Evolutionary conservation across 176 grass and related monocot species (phyloP), one percentile per base, ranked within the genome.

Genomic region (Puccinellia tenuiflora): DNA sequence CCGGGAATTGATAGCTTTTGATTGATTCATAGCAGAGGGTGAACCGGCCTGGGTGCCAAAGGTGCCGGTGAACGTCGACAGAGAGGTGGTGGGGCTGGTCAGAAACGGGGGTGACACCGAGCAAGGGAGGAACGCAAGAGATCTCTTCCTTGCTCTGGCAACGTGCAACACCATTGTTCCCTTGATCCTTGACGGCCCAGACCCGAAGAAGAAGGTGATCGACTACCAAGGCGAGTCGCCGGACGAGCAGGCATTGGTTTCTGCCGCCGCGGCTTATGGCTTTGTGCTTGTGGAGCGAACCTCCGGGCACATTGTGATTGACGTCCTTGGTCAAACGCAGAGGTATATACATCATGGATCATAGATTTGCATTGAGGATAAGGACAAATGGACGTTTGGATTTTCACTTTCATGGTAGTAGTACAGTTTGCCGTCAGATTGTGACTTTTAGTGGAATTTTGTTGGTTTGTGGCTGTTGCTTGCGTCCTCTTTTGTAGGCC

Each of bases 211-310:
- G 82, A 94, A 84, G 73, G 83, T 88, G 56, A 87, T 97, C 47
- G 70, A 91, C 73, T 97, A 97, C 90, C 95, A 97, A 76, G 95
- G 95, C 24, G 95, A 97, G 73, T 97, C 95, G 6, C 95, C 95
- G 11, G 95, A 97, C 69, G 95, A 97, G 83, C 92, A 94, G 76
- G 92, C 95, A n/a, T 72, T 97, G 75, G 95, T 97, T 39, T 83
- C 86, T 55, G 95, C 95, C 14, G 90, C 95, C 1, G 95, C 95
- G 0, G 92, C 95, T 3, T 97, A 97, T 65, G 92, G 95, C 39
- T 94, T 97, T 75, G 92, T 92, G 69, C 92, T 97, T 9, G 72
- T 97, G 3, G 92, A 97, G 62, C 83, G 95, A 68, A 97, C 88
- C 15, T 97, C 95, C 10, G 95, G 95, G 20, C 73, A 91, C 87